phyloP scores from a whole-genome alignment of 257 asterid species.

The Solanum habrochaites region DNA sequence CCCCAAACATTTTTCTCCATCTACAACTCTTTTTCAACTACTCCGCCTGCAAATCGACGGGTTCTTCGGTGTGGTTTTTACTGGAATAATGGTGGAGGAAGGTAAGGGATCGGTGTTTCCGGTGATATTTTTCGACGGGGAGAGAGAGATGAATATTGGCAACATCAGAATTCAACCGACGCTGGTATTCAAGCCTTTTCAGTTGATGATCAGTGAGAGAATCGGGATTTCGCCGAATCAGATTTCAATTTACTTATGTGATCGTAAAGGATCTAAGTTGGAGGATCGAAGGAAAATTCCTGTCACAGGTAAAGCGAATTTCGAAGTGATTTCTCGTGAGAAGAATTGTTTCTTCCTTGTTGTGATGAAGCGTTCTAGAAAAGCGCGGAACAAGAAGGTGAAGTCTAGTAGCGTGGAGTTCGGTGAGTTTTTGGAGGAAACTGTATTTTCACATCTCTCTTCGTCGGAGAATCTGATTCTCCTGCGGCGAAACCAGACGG shows the following conservation, averaged over 20 bases:
- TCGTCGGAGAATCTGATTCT: neutral
- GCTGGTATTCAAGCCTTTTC: constrained; percentile 69
- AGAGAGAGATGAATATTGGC: constrained; percentile 57
- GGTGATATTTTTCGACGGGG: constrained; percentile 71
- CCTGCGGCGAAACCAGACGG: constrained; percentile 37
- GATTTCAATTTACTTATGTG: constrained; percentile 58
- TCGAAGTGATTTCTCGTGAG: constrained; percentile 36
- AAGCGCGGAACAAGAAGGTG: constrained; percentile 36
- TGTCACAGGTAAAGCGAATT: constrained; percentile 61
- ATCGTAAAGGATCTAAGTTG: constrained; percentile 15
- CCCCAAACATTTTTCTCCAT: neutral
- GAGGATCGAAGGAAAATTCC: constrained; percentile 51
- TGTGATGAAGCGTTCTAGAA: constrained; percentile 62
- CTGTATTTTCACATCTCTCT: constrained; percentile 16
- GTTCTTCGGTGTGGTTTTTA: constrained; percentile 14
- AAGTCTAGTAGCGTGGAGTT: constrained; percentile 22
- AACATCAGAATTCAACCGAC: constrained; percentile 35
- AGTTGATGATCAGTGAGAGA: constrained; percentile 54
- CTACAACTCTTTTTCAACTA: neutral
- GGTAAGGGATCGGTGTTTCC: constrained; percentile 47
- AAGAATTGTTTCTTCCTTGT: constrained; percentile 51
- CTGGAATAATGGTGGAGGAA: constrained; percentile 36
- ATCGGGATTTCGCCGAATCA: constrained; percentile 89
- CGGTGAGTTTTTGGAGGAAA: constrained; percentile 28
- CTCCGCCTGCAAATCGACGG: constrained; percentile 19